Conservation (phyloP, 2,329 filamentous ascomycete genomes). For the Laburnicola sp. region DNA sequence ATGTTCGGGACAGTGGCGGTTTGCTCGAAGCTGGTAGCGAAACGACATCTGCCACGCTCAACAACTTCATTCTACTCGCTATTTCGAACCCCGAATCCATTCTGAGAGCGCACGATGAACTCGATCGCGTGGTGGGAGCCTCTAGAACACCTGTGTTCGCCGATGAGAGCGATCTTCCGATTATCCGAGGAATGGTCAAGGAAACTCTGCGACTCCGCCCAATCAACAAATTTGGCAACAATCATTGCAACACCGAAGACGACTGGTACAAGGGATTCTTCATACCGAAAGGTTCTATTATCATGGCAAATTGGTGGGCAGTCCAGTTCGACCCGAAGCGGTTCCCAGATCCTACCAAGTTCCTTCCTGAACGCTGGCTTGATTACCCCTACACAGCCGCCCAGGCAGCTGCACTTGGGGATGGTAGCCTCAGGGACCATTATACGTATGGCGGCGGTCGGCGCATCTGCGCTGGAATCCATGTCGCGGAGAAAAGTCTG, state of each 20-base stretch:
- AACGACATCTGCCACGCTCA: constrained; percentile 11
- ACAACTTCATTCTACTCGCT: constrained; percentile 12
- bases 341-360: constrained; percentile 11
- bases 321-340: constrained; percentile 34
- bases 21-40: constrained; percentile 16
- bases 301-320: constrained; percentile 45
- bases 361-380: constrained; percentile 10
- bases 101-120: constrained; percentile 42
- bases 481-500: constrained; percentile 29
- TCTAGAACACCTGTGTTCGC: constrained; percentile 51
- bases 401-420: constrained; percentile 3
- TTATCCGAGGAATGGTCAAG: constrained; percentile 28
- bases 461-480: constrained; percentile 38
- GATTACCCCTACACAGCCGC: constrained; percentile 9
- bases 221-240: constrained; percentile 16
- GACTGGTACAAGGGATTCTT: constrained; percentile 47
- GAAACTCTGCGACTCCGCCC: constrained; percentile 48
- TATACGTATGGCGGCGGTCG: constrained; percentile 28
- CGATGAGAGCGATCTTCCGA: constrained; percentile 48
- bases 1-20: constrained; percentile 1
- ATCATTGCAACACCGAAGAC: constrained; percentile 31
- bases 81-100: too few species aligned
- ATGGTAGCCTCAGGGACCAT: constrained; percentile 18
- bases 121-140: constrained; percentile 53
- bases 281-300: constrained; percentile 47